These are phyloP conservation scores for Cladosporium phlei DNA, from an alignment of 2,329 filamentous ascomycete genomes.

Conservation along the genomic window DNA sequence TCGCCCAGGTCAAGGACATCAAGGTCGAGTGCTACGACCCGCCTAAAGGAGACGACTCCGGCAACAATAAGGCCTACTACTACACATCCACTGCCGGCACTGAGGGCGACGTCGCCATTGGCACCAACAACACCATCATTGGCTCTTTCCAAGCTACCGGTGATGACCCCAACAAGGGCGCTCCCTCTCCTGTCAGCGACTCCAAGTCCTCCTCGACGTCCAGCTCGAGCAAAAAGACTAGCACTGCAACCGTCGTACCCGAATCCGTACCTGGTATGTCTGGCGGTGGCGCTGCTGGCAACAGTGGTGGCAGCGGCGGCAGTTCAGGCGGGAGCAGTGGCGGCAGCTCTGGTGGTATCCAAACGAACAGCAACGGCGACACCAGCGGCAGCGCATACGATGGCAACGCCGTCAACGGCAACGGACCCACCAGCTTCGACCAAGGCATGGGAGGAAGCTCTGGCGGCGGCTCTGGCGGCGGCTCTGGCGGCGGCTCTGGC, in stretches of 20 bases:
- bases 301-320: slow-evolving; percentile 25
- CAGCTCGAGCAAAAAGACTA: slow-evolving; percentile 20
- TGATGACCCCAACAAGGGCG: slow-evolving; percentile 52
- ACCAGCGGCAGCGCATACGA: slow-evolving; percentile 18
- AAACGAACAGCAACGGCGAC: slow-evolving; percentile 16
- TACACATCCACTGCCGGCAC: slow-evolving; percentile 63
- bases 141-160: slow-evolving; percentile 79
- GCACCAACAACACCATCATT: slow-evolving; percentile 69
- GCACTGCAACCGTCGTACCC: slow-evolving; percentile 25
- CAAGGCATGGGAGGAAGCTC: slow-evolving; percentile 20
- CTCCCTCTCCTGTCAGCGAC: slow-evolving; percentile 17
- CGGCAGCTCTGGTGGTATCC: slow-evolving; percentile 32
- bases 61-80: slow-evolving; percentile 60
- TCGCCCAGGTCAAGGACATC: slow-evolving; percentile 70
- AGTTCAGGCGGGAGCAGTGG: slow-evolving; percentile 3
- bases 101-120: slow-evolving; percentile 73
- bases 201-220: slow-evolving; percentile 25
- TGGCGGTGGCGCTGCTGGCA: slow-evolving; percentile 32
- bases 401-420: slow-evolving; percentile 19
- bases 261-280: slow-evolving; percentile 54
- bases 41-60: slow-evolving; percentile 62
- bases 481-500: slow-evolving; percentile 21
- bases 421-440: slow-evolving; percentile 22
- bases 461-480: slow-evolving; percentile 17
- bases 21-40: slow-evolving; percentile 83